Conservation (phyloP, 176 grass and related monocot genomes). For the Bothriochloa decipiens region DNA sequence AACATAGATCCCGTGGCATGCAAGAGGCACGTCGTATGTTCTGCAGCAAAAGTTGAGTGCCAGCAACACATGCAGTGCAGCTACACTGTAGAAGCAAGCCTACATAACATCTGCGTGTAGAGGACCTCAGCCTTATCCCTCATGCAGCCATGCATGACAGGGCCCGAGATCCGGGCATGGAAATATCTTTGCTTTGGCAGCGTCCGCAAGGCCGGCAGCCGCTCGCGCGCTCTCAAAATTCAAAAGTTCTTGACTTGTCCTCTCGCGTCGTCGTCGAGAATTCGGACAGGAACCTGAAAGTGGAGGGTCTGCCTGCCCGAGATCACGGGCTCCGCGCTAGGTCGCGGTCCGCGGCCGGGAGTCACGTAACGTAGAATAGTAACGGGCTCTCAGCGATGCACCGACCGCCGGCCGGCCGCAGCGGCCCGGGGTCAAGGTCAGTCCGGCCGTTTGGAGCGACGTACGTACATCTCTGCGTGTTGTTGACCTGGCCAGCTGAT, state of each 20-base stretch:
- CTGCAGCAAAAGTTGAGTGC: too few species aligned
- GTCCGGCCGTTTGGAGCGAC: neutral
- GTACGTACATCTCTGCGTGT: neutral
- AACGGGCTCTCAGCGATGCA: neutral
- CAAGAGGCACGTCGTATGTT: too few species aligned
- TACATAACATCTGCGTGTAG: too few species aligned
- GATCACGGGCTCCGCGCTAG: neutral
- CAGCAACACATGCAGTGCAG: too few species aligned
- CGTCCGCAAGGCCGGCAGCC: neutral
- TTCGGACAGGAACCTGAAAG: neutral
- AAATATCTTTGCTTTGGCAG: neutral
- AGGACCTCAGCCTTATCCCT: neutral
- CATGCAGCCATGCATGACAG: neutral
- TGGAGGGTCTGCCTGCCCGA: neutral
- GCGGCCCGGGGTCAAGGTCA: neutral
- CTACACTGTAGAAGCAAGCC: too few species aligned
- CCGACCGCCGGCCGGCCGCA: neutral
- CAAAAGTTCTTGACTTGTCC: neutral
- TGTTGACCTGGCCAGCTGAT: constrained; percentile 21
- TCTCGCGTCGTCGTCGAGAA: neutral
- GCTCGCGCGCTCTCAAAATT: neutral
- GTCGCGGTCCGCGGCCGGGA: neutral
- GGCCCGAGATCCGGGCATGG: too few species aligned
- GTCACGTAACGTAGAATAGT: neutral
- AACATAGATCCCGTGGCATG: too few species aligned